Evolutionary conservation across 768 basidiomycete species (phyloP).

Genomic region (Pisolithus microcarpus): DNA sequence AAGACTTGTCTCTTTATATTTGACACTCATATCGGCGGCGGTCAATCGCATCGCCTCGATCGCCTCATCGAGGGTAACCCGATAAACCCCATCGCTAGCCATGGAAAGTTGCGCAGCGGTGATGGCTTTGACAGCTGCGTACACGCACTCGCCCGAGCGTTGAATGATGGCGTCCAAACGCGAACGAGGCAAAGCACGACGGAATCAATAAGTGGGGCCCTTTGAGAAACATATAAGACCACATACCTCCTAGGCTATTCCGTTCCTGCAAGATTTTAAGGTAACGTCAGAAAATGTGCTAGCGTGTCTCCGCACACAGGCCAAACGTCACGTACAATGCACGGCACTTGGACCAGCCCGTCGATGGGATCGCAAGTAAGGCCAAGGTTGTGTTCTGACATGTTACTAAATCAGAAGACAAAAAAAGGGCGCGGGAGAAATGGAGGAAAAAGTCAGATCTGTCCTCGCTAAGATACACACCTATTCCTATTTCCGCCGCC

Average conservation of each 20-base stretch:
- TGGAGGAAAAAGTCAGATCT: background rate
- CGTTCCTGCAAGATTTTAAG: constrained; percentile 46
- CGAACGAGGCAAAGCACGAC: background rate
- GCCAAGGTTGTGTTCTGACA: constrained; percentile 73
- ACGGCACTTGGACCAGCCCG: constrained; percentile 90
- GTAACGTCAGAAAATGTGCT: constrained; percentile 2
- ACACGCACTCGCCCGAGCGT: constrained; percentile 1
- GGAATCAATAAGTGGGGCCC: background rate
- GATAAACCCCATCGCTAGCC: constrained; percentile 82
- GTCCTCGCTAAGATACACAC: constrained; percentile 30
- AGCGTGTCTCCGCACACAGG: background rate
- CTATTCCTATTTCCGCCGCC: constrained; percentile 91
- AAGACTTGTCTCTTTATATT: constrained; percentile 93
- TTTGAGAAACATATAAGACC: background rate
- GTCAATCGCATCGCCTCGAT: constrained; percentile 94
- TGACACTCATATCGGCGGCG: constrained; percentile 89
- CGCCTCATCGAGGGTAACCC: constrained; percentile 87
- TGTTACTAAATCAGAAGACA: background rate
- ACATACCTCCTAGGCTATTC: constrained; percentile 74
- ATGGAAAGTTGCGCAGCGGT: constrained; percentile 93
- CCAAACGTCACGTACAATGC: constrained; percentile 53
- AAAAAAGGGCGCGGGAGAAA: background rate
- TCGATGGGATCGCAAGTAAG: constrained; percentile 94
- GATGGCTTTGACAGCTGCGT: constrained; percentile 78
- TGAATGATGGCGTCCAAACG: background rate